These are phyloP conservation scores for Cryptococcus maquisensis DNA, from an alignment of 1,284 basidiomycete species.

Conservation along the genomic window DNA sequence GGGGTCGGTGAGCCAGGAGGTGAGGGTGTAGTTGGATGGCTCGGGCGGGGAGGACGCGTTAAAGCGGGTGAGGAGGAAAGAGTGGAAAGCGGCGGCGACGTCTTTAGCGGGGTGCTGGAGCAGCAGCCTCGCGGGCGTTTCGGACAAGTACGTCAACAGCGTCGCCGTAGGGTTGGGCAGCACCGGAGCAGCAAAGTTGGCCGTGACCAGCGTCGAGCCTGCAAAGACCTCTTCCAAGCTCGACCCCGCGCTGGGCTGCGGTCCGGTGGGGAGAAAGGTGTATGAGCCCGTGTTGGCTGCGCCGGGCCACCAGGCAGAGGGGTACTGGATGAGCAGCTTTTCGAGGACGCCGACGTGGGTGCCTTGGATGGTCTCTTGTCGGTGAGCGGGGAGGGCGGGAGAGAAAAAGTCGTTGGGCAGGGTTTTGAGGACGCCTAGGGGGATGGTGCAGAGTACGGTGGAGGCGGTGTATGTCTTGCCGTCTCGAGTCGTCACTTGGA, in stretches of 20 bases:
- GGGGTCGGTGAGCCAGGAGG: constrained; percentile 51
- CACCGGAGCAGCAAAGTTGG: constrained; percentile 41
- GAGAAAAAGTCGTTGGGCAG: constrained; percentile 32
- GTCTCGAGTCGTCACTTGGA: constrained; percentile 30
- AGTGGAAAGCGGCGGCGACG: constrained; percentile 43
- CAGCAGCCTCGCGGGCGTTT: constrained; percentile 37
- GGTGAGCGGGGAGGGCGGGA: constrained; percentile 37
- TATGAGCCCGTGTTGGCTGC: constrained; percentile 43
- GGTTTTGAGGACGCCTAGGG: constrained; percentile 49
- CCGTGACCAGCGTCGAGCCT: constrained; percentile 44
- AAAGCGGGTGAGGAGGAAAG: constrained; percentile 43
- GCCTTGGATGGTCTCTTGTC: constrained; percentile 34
- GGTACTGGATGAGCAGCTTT: constrained; percentile 52
- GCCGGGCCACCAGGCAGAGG: constrained; percentile 51
- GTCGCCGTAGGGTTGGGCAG: constrained; percentile 40
- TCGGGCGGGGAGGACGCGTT: constrained; percentile 6
- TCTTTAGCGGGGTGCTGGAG: constrained; percentile 26
- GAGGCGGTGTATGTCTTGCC: constrained; percentile 39
- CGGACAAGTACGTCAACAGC: constrained; percentile 50
- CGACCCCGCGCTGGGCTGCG: constrained; percentile 13
- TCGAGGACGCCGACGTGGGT: constrained; percentile 51
- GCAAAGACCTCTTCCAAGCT: constrained; percentile 33
- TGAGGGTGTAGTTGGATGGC: constrained; percentile 34
- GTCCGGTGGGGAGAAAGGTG: constrained; percentile 44
- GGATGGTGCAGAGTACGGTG: constrained; percentile 49